Percentiles rank a stretch among this genome's conserved stretches.
Conservation (phyloP, 495 filamentous ascomycete species). For the Aspergillus cavernicola region DNA sequence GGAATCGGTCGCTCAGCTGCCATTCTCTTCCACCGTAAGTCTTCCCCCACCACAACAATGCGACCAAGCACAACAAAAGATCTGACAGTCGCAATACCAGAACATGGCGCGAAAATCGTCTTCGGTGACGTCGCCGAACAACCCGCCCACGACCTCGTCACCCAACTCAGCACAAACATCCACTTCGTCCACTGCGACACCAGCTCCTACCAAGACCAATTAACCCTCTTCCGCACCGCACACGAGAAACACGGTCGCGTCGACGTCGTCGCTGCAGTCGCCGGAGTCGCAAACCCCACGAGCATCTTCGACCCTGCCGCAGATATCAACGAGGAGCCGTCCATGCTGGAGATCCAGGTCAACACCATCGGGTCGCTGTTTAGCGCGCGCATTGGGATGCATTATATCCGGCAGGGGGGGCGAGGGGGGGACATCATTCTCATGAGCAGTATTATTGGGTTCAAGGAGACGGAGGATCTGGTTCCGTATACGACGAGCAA, state of each 20-base stretch:
- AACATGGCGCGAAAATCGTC: constrained; percentile 3
- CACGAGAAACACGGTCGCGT: not conserved
- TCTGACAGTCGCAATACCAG: not conserved
- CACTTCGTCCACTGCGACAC: constrained; percentile 6
- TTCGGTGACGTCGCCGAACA: constrained; percentile 3
- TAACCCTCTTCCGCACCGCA: not conserved
- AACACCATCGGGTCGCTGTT: constrained; percentile 7
- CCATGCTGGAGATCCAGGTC: constrained; percentile 3
- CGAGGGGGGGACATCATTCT: not conserved
- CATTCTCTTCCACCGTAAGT: constrained; percentile 7
- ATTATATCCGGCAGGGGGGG: not conserved
- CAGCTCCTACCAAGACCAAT: not conserved
- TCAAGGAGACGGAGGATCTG: not conserved
- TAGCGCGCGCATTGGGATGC: constrained; percentile 4
- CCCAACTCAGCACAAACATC: not conserved
- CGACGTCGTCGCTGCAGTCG: constrained; percentile 2
- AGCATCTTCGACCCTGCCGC: not conserved
- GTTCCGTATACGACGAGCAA: constrained; percentile 4
- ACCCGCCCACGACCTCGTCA: not conserved
- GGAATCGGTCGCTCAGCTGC: constrained; percentile 6
- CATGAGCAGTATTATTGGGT: constrained; percentile 6
- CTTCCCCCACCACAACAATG: not conserved
- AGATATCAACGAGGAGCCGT: constrained; percentile 6
- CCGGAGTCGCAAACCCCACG: not conserved
- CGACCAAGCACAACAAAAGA: not conserved